phyloP scores from a whole-genome alignment of 1,139 yeast species.

The Komagataea norvegica region DNA sequence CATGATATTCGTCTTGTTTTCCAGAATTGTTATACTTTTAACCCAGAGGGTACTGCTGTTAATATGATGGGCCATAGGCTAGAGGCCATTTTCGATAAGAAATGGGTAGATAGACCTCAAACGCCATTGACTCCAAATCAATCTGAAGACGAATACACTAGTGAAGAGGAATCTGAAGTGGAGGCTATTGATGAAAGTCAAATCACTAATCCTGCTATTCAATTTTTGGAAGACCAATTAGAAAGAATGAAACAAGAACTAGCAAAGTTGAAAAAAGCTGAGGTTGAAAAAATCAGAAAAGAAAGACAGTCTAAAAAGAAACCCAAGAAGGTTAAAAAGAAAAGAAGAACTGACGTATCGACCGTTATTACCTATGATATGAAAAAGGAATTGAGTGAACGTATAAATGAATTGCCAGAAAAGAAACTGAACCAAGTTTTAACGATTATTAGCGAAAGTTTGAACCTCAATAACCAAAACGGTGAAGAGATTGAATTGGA shows the following conservation, averaged over 20 bases:
- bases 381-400: constrained; percentile 91
- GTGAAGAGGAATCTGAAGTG: constrained; percentile 56
- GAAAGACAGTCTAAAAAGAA: constrained; percentile 33
- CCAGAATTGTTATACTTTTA: constrained; percentile 83
- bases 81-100: constrained; percentile 79
- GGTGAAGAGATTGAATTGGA: constrained; percentile 90
- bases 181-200: constrained; percentile 67
- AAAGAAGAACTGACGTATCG: constrained; percentile 23
- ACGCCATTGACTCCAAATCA: constrained; percentile 54
- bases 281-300: constrained; percentile 52
- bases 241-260: constrained; percentile 82
- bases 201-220: constrained; percentile 83
- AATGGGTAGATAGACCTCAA: constrained; percentile 87
- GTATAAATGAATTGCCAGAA: constrained; percentile 70
- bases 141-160: constrained; percentile 38
- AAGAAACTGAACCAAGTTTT: constrained; percentile 80
- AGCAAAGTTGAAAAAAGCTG: constrained; percentile 73
- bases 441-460: constrained; percentile 79
- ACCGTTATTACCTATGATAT: constrained; percentile 81
- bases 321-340: constrained; percentile 22
- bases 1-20: constrained; percentile 78
- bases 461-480: constrained; percentile 68
- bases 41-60: constrained; percentile 95
- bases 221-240: constrained; percentile 80
- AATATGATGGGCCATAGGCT: constrained; percentile 91